Evolutionary conservation across 73 alveolate genomes (phyloP).

Genomic region (Halteria grandinella): DNA sequence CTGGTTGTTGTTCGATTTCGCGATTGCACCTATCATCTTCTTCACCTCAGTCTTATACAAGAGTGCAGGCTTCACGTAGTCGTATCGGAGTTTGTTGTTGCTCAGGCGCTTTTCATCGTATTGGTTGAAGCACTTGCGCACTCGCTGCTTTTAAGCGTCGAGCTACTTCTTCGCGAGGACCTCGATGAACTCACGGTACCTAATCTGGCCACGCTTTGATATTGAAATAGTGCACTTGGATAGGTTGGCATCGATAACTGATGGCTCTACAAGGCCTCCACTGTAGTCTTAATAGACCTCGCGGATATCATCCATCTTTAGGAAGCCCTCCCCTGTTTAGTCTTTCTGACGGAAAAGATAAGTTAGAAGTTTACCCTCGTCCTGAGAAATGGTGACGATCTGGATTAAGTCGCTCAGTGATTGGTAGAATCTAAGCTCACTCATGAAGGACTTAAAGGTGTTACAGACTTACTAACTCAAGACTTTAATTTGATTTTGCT

Average conservation of each 20-base stretch:
- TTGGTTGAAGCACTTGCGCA: not conserved
- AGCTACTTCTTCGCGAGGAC: not conserved
- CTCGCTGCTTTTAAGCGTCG: not conserved
- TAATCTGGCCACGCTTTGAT: not conserved
- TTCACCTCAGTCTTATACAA: not conserved
- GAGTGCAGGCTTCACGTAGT: no score
- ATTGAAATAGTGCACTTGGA: slow-evolving; percentile 5
- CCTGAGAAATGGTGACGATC: not conserved
- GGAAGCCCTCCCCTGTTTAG: slow-evolving; percentile 6
- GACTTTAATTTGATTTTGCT: not conserved
- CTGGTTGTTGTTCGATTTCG: slow-evolving; percentile 13
- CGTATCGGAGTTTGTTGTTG: no score
- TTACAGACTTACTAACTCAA: not conserved
- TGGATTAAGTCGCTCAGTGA: not conserved
- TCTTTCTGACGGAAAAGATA: slow-evolving; percentile 13
- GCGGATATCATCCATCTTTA: slow-evolving; percentile 31
- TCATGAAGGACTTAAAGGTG: slow-evolving; percentile 10
- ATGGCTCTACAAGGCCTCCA: slow-evolving; percentile 14
- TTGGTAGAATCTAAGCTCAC: slow-evolving; percentile 13
- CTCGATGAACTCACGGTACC: not conserved
- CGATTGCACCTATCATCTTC: slow-evolving; percentile 17
- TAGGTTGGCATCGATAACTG: slow-evolving; percentile 3
- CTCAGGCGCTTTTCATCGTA: not conserved
- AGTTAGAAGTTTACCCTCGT: not conserved
- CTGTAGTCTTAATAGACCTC: slow-evolving; percentile 13